phyloP scores from a whole-genome alignment of 495 filamentous ascomycete genomes.

The Cercophora newfieldiana region DNA sequence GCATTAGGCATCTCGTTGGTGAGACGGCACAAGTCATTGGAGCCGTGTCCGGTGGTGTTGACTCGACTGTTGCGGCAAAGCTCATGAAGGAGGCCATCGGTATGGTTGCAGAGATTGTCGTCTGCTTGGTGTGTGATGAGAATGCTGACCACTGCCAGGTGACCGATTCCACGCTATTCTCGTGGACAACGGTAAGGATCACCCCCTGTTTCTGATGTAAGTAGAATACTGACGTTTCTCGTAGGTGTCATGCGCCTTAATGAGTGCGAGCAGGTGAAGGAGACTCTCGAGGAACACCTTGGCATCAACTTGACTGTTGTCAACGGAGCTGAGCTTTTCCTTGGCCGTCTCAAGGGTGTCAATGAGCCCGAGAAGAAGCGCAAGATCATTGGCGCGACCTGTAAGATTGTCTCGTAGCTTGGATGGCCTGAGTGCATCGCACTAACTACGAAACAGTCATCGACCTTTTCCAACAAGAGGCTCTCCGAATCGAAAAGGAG shows the following conservation, averaged over 20 bases:
- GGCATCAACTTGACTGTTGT: conserved; percentile 90
- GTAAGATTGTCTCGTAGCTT: neutral
- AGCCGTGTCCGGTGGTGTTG: conserved; percentile 87
- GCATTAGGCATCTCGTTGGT: conserved; percentile 78
- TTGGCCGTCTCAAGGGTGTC: conserved; percentile 71
- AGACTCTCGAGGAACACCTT: conserved; percentile 71
- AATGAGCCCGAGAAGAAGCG: conserved; percentile 86
- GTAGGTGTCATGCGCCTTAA: conserved; percentile 77
- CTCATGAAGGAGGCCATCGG: conserved; percentile 58
- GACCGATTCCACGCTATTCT: conserved; percentile 87
- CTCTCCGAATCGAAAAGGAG: conserved; percentile 69
- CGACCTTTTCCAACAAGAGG: conserved; percentile 82
- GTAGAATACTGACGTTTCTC: neutral
- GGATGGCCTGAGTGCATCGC: neutral
- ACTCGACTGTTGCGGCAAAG: conserved; percentile 85
- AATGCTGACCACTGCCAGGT: neutral
- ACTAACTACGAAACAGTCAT: conserved; percentile 58
- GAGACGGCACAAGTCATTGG: conserved; percentile 79
- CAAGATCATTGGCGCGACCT: conserved; percentile 72
- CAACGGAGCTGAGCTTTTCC: conserved; percentile 74
- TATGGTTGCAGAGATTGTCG: neutral
- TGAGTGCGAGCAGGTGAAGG: conserved; percentile 76
- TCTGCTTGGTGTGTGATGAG: neutral
- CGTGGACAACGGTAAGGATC: conserved; percentile 63
- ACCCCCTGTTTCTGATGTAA: neutral